Base-by-base conservation (phyloP, 768 basidiomycete species). In the Boletus rufocinnamomeus region DNA sequence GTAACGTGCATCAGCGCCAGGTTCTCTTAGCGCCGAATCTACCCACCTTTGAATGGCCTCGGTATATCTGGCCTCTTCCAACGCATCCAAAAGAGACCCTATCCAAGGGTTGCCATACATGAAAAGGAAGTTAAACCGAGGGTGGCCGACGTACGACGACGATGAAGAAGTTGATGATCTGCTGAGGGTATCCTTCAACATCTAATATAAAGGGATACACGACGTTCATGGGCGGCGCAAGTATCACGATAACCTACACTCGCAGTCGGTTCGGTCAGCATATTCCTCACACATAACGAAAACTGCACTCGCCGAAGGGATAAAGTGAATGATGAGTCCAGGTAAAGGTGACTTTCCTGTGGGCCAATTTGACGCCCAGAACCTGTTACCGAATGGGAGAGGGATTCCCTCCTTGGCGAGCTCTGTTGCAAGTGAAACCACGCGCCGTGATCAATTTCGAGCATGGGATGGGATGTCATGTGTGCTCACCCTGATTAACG, bases 341-440 rank as follows among this genome's bases (percentile, higher is more conserved):
- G 83, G 82, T 27, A 84, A 65, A 0, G 84, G 84, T 0, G 84
- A 80, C n/a, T n/a, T n/a, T n/a, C n/a, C 60, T 2, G 80, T 82
- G 1, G 83, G 83, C 83, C 82, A 84, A 63, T 84, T 85, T 1
- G 82, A 82, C 1, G 84, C 84, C 84, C 83, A 84, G 63, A 85
- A 82, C 27, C 68, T 76, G 61, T 81, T 84, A 3, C 82, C 82
- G 52, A 84, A 84, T 0, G 84, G 83, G 0, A 85, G 75, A 13
- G 83, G 84, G n/a, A 85, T 72, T 1, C 84, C 84, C 64, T 84
- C 84, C 59, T 86, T 86, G 6, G 84, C 84, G 5, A 86, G 78
- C 52, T 85, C 84, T 80, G 53, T 34, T 9, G 8, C 8, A 16
- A 41, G 23, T 9, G n/a, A 35, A 28, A 13, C 19, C 11, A 25